These are phyloP conservation scores for Phytopythium cucurbitacearum DNA, from an alignment of 352 stramenopile genomes.

Conservation along the genomic window DNA sequence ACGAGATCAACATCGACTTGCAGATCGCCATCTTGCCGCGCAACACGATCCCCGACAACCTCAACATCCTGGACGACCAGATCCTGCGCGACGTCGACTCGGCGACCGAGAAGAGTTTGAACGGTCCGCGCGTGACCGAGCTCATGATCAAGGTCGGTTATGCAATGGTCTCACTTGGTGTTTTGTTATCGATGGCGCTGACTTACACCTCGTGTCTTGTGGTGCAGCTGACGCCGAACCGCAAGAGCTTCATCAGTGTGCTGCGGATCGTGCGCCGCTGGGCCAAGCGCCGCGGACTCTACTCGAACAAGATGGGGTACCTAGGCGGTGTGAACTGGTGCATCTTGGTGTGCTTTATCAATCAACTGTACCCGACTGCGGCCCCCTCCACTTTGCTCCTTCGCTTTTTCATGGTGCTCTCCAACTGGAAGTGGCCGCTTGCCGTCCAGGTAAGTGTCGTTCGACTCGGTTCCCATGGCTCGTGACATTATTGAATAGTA, in stretches of 20 bases:
- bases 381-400: conserved; percentile 79
- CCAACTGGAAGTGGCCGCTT: conserved; percentile 89
- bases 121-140: conserved; percentile 88
- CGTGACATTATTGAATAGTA: neutral
- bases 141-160: conserved; percentile 80
- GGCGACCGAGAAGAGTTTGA: conserved; percentile 87
- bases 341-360: conserved; percentile 97
- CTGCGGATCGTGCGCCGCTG: conserved; percentile 85
- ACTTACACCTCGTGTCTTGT: neutral
- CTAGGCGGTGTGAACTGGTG: conserved; percentile 98
- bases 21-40: conserved; percentile 94
- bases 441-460: conserved; percentile 72
- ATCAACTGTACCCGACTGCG: conserved; percentile 85
- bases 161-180: neutral
- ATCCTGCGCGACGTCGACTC: conserved; percentile 85
- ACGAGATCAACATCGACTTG: conserved; percentile 99
- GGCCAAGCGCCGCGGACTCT: conserved; percentile 93
- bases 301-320: conserved; percentile 99
- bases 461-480: neutral
- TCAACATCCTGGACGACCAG: conserved; percentile 90
- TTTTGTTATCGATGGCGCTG: neutral
- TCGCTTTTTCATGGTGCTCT: conserved; percentile 90
- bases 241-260: conserved; percentile 86
- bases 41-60: conserved; percentile 85
- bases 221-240: conserved; percentile 66